Evolutionary conservation across 805 yeast species (phyloP).

Genomic region (Starmera caribaea): DNA sequence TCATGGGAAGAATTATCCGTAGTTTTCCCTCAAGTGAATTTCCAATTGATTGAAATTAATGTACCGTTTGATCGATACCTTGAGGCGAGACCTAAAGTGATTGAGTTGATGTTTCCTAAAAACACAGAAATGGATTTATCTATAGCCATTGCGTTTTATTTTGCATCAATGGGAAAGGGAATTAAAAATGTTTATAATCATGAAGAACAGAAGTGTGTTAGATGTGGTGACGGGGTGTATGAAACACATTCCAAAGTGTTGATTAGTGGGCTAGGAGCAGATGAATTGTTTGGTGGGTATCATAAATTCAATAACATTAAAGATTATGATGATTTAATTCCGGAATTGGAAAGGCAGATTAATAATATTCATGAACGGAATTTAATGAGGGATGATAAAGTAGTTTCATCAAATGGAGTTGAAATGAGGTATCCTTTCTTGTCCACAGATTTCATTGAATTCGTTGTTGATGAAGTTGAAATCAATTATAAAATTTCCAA

Average conservation of each 20-base stretch:
- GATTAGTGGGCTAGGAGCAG: constrained; percentile 93
- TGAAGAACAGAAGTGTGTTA: not conserved
- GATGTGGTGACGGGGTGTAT: not conserved
- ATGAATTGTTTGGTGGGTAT: constrained; percentile 94
- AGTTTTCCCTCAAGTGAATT: constrained; percentile 30
- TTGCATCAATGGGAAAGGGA: constrained; percentile 64
- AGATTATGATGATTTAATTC: constrained; percentile 34
- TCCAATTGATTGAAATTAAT: constrained; percentile 56
- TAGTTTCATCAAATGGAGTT: constrained; percentile 75
- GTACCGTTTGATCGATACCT: constrained; percentile 63
- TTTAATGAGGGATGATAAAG: constrained; percentile 87
- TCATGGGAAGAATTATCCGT: constrained; percentile 46
- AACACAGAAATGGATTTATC: constrained; percentile 92
- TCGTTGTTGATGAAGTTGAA: constrained; percentile 37
- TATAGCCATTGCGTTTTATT: constrained; percentile 90
- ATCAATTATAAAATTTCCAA: constrained; percentile 43
- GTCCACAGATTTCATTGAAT: constrained; percentile 49
- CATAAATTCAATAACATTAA: constrained; percentile 55
- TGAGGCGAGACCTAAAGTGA: constrained; percentile 39
- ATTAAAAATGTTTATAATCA: constrained; percentile 6
- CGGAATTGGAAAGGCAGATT: constrained; percentile 63
- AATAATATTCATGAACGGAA: constrained; percentile 69
- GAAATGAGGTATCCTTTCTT: constrained; percentile 86
- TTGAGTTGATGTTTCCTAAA: constrained; percentile 68
- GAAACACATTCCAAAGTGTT: constrained; percentile 46